A percentile compares a stretch with the other conserved stretches of the same genome.
phyloP scores from a whole-genome alignment of 192 early-diverging fungal species.

The Gaertneriomyces sp. region DNA sequence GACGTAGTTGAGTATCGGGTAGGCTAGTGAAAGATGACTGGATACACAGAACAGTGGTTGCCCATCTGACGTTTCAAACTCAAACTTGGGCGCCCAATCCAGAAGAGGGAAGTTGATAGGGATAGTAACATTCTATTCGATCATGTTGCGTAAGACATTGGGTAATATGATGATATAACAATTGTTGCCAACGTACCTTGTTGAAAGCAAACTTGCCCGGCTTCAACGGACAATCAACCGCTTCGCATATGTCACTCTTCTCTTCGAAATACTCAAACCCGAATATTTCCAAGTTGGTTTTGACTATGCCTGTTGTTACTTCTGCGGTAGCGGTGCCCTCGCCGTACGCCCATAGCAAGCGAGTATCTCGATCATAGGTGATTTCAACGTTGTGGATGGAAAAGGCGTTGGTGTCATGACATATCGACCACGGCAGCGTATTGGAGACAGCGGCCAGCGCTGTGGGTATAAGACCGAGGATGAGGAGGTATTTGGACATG shows the following conservation, averaged over 20 bases:
- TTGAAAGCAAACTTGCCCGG: background rate
- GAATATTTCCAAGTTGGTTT: conserved; percentile 8
- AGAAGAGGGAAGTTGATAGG: conserved; percentile 18
- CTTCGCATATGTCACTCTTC: conserved; percentile 2
- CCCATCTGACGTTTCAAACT: conserved; percentile 1
- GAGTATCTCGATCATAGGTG: conserved; percentile 8
- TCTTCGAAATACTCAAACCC: conserved; percentile 5
- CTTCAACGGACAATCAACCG: conserved; percentile 12
- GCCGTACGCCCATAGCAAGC: background rate
- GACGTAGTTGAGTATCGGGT: background rate
- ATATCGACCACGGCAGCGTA: too few species aligned
- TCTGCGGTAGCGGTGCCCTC: background rate
- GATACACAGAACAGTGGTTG: conserved; percentile 4
- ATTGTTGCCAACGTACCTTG: background rate
- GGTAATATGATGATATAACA: background rate
- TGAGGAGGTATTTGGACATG: too few species aligned
- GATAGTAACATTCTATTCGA: conserved; percentile 1
- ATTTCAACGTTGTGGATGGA: background rate
- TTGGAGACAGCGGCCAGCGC: too few species aligned
- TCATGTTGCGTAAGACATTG: background rate
- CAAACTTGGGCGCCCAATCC: conserved; percentile 14
- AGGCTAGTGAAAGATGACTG: conserved; percentile 10
- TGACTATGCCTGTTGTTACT: conserved; percentile 11
- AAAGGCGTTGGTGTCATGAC: background rate
- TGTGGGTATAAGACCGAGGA: too few species aligned